Base-by-base conservation (phyloP, 2,329 filamentous ascomycete genomes). In the Diplodia intermedia region DNA sequence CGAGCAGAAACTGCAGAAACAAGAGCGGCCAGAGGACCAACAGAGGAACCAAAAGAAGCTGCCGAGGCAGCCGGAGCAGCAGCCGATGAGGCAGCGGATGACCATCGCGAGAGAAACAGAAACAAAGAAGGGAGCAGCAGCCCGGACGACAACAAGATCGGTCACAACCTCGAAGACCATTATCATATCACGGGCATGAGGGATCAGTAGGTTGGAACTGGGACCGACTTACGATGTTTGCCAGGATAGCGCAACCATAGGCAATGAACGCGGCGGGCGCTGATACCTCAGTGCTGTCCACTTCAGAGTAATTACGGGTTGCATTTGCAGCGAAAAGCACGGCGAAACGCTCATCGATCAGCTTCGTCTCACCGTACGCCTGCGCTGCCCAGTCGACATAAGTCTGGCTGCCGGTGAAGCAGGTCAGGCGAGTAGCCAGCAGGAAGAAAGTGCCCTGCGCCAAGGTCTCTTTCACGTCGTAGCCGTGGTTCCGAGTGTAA, bases 401-500 rank as follows among this genome's bases (percentile, higher is more conserved):
- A n/a, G 75, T 77, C 40, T 85, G 77, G 73, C 91, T 89, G 18
- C 87, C 88, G 0, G 89, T 91, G 69, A 87, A 89, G 56, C 89
- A 86, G 31, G 89, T 90, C 15, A 94, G 84, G 20, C 92, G 89
- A 0, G 92, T 91, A 4, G 90, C 89, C 14, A 97, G 84, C 74
- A 94, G 90, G 78, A 96, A 94, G 76, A 95, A 88, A n/a, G 89
- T 89, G 52, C 91, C 92, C 77, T 95, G 95, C 70, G 89, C 89
- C 72, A 94, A 87, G 18, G 89, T 86, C 81, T 94, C 94, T 80
- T 94, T 95, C 85, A 96, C 95, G 74, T 88, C 85, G 76, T 93
- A 89, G 15, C 92, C 93, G 54, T 76, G 88, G 76, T 96, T 94
- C 73, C 86, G 87, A 1, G 85, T 81, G 77, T 90, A 94, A 72